These are phyloP conservation scores for Microcera coccophila DNA, from an alignment of 2,329 filamentous ascomycete species.

Conservation along the genomic window DNA sequence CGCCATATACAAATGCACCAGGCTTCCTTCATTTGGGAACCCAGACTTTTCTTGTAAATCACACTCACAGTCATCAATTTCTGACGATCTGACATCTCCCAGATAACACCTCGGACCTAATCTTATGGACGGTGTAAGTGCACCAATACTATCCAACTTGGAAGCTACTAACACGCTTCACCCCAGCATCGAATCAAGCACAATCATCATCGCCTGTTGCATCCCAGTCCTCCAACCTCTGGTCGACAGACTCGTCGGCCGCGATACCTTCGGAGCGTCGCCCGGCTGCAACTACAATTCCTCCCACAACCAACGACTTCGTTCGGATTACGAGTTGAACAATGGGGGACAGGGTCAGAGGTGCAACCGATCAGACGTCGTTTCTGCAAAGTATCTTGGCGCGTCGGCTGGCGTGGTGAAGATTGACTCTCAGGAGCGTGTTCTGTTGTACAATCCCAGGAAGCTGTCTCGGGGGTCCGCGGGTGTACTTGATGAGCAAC, in stretches of 20 bases:
- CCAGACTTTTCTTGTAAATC: constrained; percentile 22
- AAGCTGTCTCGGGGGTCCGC: no score
- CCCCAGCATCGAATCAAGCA: constrained; percentile 31
- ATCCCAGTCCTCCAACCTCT: constrained; percentile 34
- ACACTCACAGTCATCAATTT: not conserved
- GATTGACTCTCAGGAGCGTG: not conserved
- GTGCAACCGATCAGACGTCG: not conserved
- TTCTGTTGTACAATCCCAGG: not conserved
- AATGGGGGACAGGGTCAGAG: not conserved
- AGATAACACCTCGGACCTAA: constrained; percentile 37
- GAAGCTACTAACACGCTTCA: not conserved
- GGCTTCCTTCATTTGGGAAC: constrained; percentile 27
- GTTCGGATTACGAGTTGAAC: constrained; percentile 11
- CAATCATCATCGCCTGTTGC: constrained; percentile 35
- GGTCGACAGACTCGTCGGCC: constrained; percentile 23
- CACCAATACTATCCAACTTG: not conserved
- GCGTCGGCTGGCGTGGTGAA: not conserved
- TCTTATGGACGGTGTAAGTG: constrained; percentile 44
- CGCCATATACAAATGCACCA: constrained; percentile 35
- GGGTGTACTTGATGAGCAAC: no score
- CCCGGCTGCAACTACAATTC: constrained; percentile 13
- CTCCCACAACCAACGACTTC: constrained; percentile 7
- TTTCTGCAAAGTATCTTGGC: not conserved
- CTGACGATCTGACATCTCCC: not conserved
- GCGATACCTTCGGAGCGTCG: constrained; percentile 14